These are phyloP conservation scores for Berberis thunbergii DNA, from an alignment of 164 flowering plant genomes.

Conservation along the genomic window DNA sequence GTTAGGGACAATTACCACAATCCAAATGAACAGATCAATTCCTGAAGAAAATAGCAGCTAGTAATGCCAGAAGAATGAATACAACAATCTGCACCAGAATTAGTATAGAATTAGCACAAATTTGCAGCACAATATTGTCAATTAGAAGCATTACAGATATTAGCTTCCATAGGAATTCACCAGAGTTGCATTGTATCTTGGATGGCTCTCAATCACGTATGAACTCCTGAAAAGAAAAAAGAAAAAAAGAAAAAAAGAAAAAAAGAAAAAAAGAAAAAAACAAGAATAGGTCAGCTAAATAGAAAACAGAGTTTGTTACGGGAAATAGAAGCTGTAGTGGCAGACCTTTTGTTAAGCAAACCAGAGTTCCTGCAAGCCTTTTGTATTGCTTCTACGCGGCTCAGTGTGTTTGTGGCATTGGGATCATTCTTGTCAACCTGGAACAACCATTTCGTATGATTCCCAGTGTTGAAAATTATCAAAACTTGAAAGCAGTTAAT, in stretches of 20 bases:
- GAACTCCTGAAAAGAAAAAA: constrained; percentile 35
- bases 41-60: constrained; percentile 27
- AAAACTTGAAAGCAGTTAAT: too few species aligned
- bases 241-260: too few species aligned
- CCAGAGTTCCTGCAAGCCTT: constrained; percentile 63
- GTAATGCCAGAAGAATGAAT: constrained; percentile 31
- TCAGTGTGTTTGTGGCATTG: constrained; percentile 47
- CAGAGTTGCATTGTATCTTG: constrained; percentile 24
- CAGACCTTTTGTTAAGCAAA: constrained; percentile 43
- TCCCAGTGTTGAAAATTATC: too few species aligned
- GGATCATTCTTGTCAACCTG: constrained; percentile 71
- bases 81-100: constrained; percentile 30
- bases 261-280: constrained; percentile 8
- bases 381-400: constrained; percentile 46
- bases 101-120: constrained; percentile 2
- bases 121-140: not conserved
- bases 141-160: not conserved
- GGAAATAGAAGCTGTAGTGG: not conserved
- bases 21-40: constrained; percentile 12
- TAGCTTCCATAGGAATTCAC: constrained; percentile 15
- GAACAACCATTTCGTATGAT: constrained; percentile 2
- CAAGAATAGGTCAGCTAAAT: not conserved
- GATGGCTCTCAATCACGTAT: constrained; percentile 25
- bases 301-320: not conserved
- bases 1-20: not conserved